Conservation (phyloP, 2,329 filamentous ascomycete genomes). For the Sclerotinia borealis region DNA sequence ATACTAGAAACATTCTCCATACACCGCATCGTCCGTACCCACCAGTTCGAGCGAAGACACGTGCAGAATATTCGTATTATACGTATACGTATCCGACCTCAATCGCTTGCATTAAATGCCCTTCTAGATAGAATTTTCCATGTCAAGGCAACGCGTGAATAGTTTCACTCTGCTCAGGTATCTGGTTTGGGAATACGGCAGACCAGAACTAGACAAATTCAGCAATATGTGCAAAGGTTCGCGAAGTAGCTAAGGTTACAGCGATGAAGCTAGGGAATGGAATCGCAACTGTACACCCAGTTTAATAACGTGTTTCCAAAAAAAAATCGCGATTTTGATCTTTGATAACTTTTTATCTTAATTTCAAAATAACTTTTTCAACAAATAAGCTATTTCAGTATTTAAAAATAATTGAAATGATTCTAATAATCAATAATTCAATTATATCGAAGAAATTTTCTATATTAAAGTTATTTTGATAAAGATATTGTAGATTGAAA, state of each 20-base stretch:
- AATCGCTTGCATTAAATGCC: slow-evolving; percentile 12
- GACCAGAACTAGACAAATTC: not conserved
- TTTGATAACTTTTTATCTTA: too few species aligned
- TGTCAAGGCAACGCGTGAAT: not conserved
- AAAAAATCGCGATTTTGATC: too few species aligned
- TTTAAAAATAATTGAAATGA: too few species aligned
- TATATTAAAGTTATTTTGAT: too few species aligned
- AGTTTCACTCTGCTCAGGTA: slow-evolving; percentile 1
- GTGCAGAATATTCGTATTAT: slow-evolving; percentile 30
- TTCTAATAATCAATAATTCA: too few species aligned
- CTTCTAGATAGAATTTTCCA: not conserved
- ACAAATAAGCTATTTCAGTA: too few species aligned
- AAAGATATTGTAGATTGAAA: too few species aligned
- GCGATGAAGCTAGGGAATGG: slow-evolving; percentile 29
- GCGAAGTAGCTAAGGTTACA: not conserved
- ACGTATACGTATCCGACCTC: slow-evolving; percentile 31
- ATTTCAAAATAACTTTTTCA: too few species aligned
- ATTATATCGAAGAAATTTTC: too few species aligned
- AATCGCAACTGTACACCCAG: too few species aligned
- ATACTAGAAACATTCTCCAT: slow-evolving; percentile 32
- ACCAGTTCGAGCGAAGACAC: slow-evolving; percentile 30
- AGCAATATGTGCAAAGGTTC: not conserved
- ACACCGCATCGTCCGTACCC: slow-evolving; percentile 34
- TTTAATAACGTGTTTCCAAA: too few species aligned
- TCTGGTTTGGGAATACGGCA: not conserved